These are phyloP conservation scores for Salix dunnii DNA, from an alignment of 345 rosid genomes.

Conservation along the genomic window DNA sequence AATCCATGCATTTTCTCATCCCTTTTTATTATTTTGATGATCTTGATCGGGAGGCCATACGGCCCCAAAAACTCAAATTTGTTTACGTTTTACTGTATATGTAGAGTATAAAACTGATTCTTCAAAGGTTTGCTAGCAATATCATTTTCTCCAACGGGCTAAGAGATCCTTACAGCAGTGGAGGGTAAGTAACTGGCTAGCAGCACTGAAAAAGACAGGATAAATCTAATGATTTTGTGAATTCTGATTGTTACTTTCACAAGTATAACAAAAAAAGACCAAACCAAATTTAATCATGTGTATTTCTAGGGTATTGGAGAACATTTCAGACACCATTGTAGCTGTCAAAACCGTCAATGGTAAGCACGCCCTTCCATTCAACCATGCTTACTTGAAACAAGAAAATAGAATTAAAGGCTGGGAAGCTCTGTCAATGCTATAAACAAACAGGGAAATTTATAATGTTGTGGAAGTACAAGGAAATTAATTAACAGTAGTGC, in stretches of 20 bases:
- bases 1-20: no score
- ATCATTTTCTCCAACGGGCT: constrained; percentile 48
- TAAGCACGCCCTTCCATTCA: constrained; percentile 1
- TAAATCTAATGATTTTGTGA: neutral
- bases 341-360: constrained; percentile 36
- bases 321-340: constrained; percentile 40
- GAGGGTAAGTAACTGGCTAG: constrained; percentile 28
- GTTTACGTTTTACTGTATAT: neutral
- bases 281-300: neutral
- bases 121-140: constrained; percentile 40
- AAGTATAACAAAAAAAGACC: neutral
- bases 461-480: neutral
- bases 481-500: neutral
- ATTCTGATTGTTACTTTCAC: neutral
- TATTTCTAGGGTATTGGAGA: constrained; percentile 34
- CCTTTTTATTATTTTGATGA: neutral
- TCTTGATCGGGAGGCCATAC: no score
- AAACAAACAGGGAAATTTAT: neutral
- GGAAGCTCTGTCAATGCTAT: neutral
- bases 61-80: neutral
- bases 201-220: neutral
- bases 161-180: constrained; percentile 42
- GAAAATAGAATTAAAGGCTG: neutral
- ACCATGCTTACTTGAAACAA: neutral
- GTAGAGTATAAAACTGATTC: constrained; percentile 40